Base-by-base conservation (phyloP, 805 yeast species). In the Yarrowia sp. region DNA sequence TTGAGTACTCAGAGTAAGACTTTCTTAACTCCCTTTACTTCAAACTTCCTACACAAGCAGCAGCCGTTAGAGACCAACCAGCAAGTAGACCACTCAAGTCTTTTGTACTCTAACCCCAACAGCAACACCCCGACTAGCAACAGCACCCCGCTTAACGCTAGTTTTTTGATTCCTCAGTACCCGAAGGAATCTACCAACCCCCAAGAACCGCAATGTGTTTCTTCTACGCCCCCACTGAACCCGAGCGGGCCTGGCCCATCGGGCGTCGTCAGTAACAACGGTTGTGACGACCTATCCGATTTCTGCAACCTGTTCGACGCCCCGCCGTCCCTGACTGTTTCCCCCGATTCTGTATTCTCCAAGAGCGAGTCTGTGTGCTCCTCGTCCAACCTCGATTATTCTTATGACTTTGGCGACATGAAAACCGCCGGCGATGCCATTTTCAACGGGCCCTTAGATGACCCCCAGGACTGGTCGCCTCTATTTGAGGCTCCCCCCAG, bases 391-490 rank as follows among this genome's bases (percentile, higher is more conserved):
- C 64, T 58, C 8, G 64, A 58, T 58, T 58, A 42, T 43, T 58
- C 66, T 20, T 46, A 61, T 20, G 66, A 61, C 38, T 47, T 61
- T 17, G 55, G 55, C 55, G 53, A 36, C 24, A 12, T 14, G 66
- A 36, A 36, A 19, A 46, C 44, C 44, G 46, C 53, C 19, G 66
- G 66, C 46, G 66, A 61, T 9, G 53, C 55, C 46, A 61, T 61
- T 36, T 61, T 46, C 66, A 46, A 24, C 24, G 55, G 66, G 20
- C 66, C 66, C 8, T 17, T 61, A 10, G 66, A 61, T 14, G 70
- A 68, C 61, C 68, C 69, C 47, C 60, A 68, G 52, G 65, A 65
- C 42, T 70, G 70, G 70, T 55, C 68, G 19, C 70, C 71, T 30
- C 55, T 69, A 42, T 69, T 69, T 42, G 70, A 49, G 50, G 36